Conservation (phyloP, 495 filamentous ascomycete species). For the Aspergillus diversus region DNA sequence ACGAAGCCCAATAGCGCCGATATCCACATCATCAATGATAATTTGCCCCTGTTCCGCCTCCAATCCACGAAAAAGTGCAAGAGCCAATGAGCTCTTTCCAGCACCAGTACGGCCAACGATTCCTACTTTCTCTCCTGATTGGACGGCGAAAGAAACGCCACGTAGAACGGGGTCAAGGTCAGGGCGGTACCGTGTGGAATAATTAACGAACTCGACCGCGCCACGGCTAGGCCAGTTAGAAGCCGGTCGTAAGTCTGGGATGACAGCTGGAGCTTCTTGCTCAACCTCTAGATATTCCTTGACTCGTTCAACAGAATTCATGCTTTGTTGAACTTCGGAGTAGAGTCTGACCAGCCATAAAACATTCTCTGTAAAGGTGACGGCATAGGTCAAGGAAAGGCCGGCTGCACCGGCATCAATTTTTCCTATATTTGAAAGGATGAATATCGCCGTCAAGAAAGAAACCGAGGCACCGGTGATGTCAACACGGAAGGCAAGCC, state of each 20-base stretch:
- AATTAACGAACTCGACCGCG: conserved; percentile 82
- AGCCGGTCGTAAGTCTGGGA: conserved; percentile 76
- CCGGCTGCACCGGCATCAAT: conserved; percentile 95
- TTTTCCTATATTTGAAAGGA: conserved; percentile 78
- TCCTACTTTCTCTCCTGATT: conserved; percentile 88
- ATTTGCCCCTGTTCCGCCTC: conserved; percentile 93
- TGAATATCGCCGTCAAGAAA: conserved; percentile 92
- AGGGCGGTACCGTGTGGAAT: conserved; percentile 84
- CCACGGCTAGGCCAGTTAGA: conserved; percentile 85
- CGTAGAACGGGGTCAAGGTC: conserved; percentile 87
- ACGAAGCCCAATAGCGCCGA: conserved; percentile 83
- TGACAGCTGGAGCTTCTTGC: conserved; percentile 81
- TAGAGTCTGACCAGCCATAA: conserved; percentile 98
- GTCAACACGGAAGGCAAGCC: conserved; percentile 94
- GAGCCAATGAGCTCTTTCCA: conserved; percentile 92
- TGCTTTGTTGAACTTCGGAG: conserved; percentile 94
- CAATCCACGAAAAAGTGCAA: conserved; percentile 96
- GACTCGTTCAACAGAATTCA: conserved; percentile 99
- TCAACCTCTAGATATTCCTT: conserved; percentile 97
- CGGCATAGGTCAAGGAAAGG: conserved; percentile 95
- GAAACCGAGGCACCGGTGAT: conserved; percentile 87
- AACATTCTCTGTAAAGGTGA: conserved; percentile 96
- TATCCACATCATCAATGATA: conserved; percentile 86
- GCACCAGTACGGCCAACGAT: conserved; percentile 97
- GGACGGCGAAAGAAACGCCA: conserved; percentile 82